These are phyloP conservation scores for Rosa rugosa DNA, from an alignment of 306 rosid species.

Conservation along the genomic window DNA sequence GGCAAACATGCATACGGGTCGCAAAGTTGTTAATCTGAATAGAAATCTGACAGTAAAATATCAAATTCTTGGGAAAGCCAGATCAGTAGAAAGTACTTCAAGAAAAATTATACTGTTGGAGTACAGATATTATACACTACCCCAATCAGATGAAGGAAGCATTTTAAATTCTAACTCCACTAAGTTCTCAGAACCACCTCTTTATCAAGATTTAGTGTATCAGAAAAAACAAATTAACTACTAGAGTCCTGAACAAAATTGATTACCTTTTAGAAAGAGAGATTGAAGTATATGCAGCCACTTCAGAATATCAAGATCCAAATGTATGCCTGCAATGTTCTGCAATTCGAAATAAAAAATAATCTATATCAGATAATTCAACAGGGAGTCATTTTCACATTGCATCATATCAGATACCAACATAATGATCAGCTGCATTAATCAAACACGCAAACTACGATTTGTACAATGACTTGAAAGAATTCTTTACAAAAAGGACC, in stretches of 20 bases:
- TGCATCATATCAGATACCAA: too few relatives aligned
- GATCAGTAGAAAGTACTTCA: too few relatives aligned
- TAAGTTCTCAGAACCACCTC: not conserved
- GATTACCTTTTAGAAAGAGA: not conserved
- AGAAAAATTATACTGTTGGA: too few relatives aligned
- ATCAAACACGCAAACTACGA: not conserved
- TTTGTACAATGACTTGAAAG: not conserved
- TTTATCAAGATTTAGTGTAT: not conserved
- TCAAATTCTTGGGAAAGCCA: too few relatives aligned
- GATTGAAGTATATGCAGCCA: constrained; percentile 78
- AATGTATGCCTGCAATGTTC: constrained; percentile 80
- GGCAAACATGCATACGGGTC: too few relatives aligned
- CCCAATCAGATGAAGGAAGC: not conserved
- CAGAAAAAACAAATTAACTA: not conserved
- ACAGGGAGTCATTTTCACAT: not conserved
- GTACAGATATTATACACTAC: too few relatives aligned
- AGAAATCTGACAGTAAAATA: too few relatives aligned
- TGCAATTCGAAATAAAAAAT: constrained; percentile 45
- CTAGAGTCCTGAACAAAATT: not conserved
- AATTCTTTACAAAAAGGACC: not conserved
- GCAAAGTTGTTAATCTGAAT: not conserved
- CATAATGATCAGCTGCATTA: not conserved
- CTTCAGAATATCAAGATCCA: constrained; percentile 85
- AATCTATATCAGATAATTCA: not conserved
- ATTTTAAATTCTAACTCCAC: not conserved